Conservation (phyloP, 495 filamentous ascomycete species). For the Hypomontagnella submonticulosa region DNA sequence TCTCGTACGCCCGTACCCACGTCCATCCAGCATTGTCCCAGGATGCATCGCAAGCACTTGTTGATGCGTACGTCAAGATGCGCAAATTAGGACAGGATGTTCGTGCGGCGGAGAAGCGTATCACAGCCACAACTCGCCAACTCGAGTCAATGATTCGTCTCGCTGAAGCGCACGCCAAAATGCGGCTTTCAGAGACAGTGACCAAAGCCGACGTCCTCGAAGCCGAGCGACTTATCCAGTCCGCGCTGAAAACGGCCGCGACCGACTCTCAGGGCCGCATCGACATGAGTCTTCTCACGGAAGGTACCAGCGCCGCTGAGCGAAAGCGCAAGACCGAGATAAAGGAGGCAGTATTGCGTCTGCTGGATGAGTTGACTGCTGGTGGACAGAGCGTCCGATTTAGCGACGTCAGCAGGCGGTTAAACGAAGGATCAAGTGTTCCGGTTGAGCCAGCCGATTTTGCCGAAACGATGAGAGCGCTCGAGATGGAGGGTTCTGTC, state of each 20-base stretch:
- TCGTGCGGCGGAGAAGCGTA: slow-evolving; percentile 90
- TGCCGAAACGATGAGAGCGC: slow-evolving; percentile 75
- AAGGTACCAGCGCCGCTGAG: slow-evolving; percentile 88
- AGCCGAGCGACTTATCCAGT: slow-evolving; percentile 90
- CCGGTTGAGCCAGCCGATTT: slow-evolving; percentile 82
- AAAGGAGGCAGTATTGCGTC: slow-evolving; percentile 77
- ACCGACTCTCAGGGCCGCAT: slow-evolving; percentile 95
- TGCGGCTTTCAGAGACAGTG: slow-evolving; percentile 83
- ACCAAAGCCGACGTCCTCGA: slow-evolving; percentile 87
- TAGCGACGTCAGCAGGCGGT: slow-evolving; percentile 74
- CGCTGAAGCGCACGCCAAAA: slow-evolving; percentile 95
- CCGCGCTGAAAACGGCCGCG: slow-evolving; percentile 95
- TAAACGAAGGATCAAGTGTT: slow-evolving; percentile 80
- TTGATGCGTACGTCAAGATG: slow-evolving; percentile 92
- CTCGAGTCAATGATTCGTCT: slow-evolving; percentile 97
- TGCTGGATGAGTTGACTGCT: slow-evolving; percentile 82
- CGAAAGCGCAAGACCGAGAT: slow-evolving; percentile 82
- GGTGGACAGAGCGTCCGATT: slow-evolving; percentile 77
- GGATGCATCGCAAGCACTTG: slow-evolving; percentile 81
- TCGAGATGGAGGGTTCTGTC: slow-evolving; percentile 87
- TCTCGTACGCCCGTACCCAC: slow-evolving; percentile 93
- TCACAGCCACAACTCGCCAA: slow-evolving; percentile 96
- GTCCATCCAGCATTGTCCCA: slow-evolving; percentile 83
- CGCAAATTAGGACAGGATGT: slow-evolving; percentile 95
- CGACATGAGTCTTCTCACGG: slow-evolving; percentile 94